Evolutionary conservation across 805 yeast species (phyloP).

Genomic region (Ogataea haglerorum): DNA sequence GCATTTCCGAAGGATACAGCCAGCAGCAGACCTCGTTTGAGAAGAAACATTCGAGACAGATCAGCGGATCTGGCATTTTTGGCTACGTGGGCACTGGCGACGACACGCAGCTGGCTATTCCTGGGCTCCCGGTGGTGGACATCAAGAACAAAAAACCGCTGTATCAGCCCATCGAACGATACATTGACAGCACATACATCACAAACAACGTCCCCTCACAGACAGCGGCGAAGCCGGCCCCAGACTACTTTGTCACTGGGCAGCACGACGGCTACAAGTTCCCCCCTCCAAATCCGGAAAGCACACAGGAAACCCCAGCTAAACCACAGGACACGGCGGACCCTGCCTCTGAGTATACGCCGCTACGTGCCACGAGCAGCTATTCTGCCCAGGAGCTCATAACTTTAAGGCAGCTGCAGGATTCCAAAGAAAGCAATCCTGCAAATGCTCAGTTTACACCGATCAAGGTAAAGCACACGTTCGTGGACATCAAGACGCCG

Average conservation of each 20-base stretch:
- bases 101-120: constrained; percentile 54
- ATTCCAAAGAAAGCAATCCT: neutral
- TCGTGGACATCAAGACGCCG: constrained; percentile 27
- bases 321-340: neutral
- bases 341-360: constrained; percentile 5
- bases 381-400: constrained; percentile 45
- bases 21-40: constrained; percentile 9
- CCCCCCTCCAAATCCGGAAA: constrained; percentile 39
- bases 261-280: constrained; percentile 53
- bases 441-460: constrained; percentile 22
- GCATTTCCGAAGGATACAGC: constrained; percentile 34
- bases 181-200: constrained; percentile 25
- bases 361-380: constrained; percentile 22
- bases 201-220: neutral
- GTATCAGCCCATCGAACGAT: constrained; percentile 35
- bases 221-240: constrained; percentile 5
- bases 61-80: constrained; percentile 79
- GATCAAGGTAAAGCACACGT: constrained; percentile 25
- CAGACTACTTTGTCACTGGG: constrained; percentile 48
- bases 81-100: constrained; percentile 62
- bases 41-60: constrained; percentile 51
- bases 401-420: constrained; percentile 21
- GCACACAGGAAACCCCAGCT: neutral
- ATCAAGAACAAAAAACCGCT: constrained; percentile 29
- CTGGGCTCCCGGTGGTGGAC: constrained; percentile 38